Base-by-base conservation (phyloP, 306 rosid species). In the Rosa persica region DNA sequence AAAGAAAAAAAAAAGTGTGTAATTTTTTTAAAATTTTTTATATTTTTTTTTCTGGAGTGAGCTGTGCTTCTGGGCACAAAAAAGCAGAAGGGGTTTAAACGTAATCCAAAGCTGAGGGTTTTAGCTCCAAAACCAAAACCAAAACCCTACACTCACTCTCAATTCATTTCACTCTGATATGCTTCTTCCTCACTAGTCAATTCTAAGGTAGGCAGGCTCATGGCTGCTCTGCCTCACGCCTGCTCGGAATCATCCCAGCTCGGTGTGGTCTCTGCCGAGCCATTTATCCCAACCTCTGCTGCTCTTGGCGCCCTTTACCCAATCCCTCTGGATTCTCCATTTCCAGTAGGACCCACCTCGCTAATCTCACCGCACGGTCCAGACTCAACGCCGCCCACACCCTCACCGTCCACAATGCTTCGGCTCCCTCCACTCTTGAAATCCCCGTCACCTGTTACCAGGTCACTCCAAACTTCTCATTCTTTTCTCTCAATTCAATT, bases 371-470 rank as follows among this genome's bases (percentile, higher is more conserved):
- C 1, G 12, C 61, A 12, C 25, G 27, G 1, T 55, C 61, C 27
- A 55, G 60, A 0, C 25, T 54, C 60, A 7, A 8, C 60, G 60
- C 55, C 55, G n/a, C 17, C 55, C 17, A 17, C n/a, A 51, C 8
- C n/a, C n/a, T 51, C 55, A 6, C 23, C 12, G 25, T 80, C 38
- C 81, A 91, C 66, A 84, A 64, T 76, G 39, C 77, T 12, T 74
- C 70, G 36, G 36, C 74, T 75, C 70, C 73, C 78, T 55, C 88
- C 68, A 69, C 80, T 4, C 79, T 82, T 79, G 96, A 95, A 82
- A 87, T 95, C 60, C 96, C 96, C 2, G 88, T 95, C 70, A 86
- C 92, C 60, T 95, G 94, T 76, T 89, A 84, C 72, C 97, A 91
- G 98, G 98, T 89, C 67, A 84, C 72, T 27, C 9, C 61, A 20